Percentiles rank a stretch among this genome's conserved stretches.
These are phyloP conservation scores for Amniculicola lignicola DNA, from an alignment of 495 filamentous ascomycete species.

Conservation along the genomic window DNA sequence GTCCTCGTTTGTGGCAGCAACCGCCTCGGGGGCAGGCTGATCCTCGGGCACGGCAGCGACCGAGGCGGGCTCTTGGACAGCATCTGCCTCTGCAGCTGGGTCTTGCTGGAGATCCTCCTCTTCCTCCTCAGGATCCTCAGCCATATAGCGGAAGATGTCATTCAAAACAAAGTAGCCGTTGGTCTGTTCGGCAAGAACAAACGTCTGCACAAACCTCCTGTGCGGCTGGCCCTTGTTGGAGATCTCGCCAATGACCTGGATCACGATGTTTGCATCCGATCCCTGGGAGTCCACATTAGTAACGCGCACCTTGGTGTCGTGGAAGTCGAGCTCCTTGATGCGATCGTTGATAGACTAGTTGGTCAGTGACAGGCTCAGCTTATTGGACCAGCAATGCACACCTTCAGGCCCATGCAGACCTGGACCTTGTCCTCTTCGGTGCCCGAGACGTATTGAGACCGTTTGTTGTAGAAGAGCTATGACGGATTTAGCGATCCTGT, in stretches of 20 bases:
- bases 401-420: conserved; percentile 78
- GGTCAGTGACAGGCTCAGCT: conserved; percentile 8
- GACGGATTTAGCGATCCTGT: background rate
- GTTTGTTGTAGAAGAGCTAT: conserved; percentile 50
- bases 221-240: conserved; percentile 86
- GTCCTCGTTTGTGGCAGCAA: conserved; percentile 40
- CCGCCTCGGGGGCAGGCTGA: conserved; percentile 36
- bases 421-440: conserved; percentile 81
- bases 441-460: conserved; percentile 47
- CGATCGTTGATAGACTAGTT: conserved; percentile 83
- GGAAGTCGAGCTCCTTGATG: conserved; percentile 87
- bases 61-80: conserved; percentile 40
- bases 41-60: conserved; percentile 31
- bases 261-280: conserved; percentile 86
- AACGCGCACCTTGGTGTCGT: conserved; percentile 97
- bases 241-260: conserved; percentile 96
- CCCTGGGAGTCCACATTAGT: conserved; percentile 96
- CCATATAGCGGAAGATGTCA: conserved; percentile 92
- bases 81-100: conserved; percentile 41
- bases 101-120: conserved; percentile 49
- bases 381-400: conserved; percentile 40
- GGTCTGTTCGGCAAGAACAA: conserved; percentile 91
- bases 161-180: conserved; percentile 98
- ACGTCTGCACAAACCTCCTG: conserved; percentile 97
- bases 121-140: conserved; percentile 72